Percentiles rank a stretch among this genome's conserved stretches.
phyloP scores from a whole-genome alignment of 139 green algal species.

The Asterochloris sp. region DNA sequence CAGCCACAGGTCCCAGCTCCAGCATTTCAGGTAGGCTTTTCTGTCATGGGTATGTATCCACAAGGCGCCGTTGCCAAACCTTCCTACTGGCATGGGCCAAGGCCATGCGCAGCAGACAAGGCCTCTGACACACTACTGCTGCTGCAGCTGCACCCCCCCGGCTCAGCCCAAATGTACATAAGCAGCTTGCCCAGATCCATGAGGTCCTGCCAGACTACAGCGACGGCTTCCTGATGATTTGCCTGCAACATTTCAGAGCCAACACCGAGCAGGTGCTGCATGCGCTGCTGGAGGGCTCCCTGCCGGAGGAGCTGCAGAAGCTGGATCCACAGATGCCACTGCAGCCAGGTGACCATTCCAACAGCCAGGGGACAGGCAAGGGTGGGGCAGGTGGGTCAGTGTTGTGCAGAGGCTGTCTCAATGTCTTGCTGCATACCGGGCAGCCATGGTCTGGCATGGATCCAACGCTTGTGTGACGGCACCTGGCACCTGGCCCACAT shows the following conservation, averaged over 20 bases:
- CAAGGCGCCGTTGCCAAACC: neutral
- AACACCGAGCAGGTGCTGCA: constrained; percentile 63
- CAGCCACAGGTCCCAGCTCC: neutral
- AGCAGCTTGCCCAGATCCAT: constrained; percentile 38
- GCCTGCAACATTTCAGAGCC: constrained; percentile 41
- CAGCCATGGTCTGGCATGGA: too few species aligned
- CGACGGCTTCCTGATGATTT: constrained; percentile 62
- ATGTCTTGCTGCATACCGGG: too few species aligned
- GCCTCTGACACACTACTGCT: neutral
- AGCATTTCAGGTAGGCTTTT: neutral
- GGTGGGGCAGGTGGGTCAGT: too few species aligned
- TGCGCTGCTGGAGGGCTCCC: constrained; percentile 61
- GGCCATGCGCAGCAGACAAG: too few species aligned
- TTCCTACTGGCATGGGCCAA: too few species aligned
- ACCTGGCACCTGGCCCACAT: too few species aligned
- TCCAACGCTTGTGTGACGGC: too few species aligned
- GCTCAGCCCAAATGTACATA: neutral
- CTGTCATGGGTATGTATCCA: neutral
- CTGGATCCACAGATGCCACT: constrained; percentile 48
- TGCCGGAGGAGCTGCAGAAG: constrained; percentile 28
- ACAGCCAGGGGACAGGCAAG: too few species aligned
- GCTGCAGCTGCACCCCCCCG: neutral
- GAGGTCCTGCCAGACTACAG: constrained; percentile 78
- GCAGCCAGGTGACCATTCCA: too few species aligned
- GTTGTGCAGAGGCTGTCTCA: too few species aligned